Evolutionary conservation across 345 rosid species (phyloP), one percentile per base, ranked within the genome.

Genomic region (Camelina sativa): DNA sequence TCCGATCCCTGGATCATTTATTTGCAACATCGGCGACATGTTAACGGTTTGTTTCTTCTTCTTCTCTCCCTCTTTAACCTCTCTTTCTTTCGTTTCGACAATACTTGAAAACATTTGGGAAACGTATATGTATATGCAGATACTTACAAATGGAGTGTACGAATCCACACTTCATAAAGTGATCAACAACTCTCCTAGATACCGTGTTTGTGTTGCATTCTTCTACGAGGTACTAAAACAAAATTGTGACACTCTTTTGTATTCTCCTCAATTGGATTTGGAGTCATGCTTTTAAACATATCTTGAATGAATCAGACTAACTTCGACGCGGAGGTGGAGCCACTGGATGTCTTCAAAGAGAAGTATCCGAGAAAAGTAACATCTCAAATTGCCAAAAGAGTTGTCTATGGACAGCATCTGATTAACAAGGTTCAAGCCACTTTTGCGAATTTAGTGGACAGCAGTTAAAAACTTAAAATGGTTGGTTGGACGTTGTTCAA

Each of bases 1-100:
- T 7, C 89, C 93, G 0, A 69, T 88, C 44, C 90, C 90, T 0
- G 96, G 96, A 61, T 72, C 93, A 13, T 88, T 89, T 69, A 84
- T 89, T 25, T 89, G 96, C 85, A 89, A 86, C 85, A 89, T 91
- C 6, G 89, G 97, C 5, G 92, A 91, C 82, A 91, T 91, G 96
- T 78, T 91, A 61, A 86, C 88, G 96, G 92, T 89, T 40, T 28
- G 3, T 28, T 67, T 37, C 17, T 38, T 51, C 55, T 51, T 51
- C 55, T 17, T 19, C 54, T 8, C 54, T 48, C 54, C 2, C 23
- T 6, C 23, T 35, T 0, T 58, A 7, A 17, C 12, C 4, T 40
- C 11, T 60, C 32, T 38, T 12, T 69, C 46, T 3, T 46, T 23
- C 59, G 38, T 71, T 17, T 40, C 15, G 2, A 52, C 0, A 28